phyloP scores from a whole-genome alignment of 805 yeast genomes.

The Myxozyma geophila region DNA sequence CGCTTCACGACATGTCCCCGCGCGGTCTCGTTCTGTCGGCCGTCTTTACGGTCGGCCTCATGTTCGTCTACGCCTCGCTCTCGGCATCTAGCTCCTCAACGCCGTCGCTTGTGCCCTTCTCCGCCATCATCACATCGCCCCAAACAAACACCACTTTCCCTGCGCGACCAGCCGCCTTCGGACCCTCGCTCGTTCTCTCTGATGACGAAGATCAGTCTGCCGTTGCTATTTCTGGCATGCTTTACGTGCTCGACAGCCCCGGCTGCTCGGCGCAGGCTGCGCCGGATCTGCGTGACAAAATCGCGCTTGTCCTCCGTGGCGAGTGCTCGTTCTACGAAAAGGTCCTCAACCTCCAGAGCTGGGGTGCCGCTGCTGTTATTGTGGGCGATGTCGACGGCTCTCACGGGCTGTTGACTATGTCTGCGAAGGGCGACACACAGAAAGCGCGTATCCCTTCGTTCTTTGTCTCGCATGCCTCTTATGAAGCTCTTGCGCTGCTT shows the following conservation, averaged over 20 bases:
- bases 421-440: conserved; percentile 52
- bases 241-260: conserved; percentile 37
- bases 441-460: conserved; percentile 56
- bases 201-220: conserved; percentile 26
- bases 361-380: conserved; percentile 58
- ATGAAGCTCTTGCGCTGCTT: conserved; percentile 35
- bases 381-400: conserved; percentile 59
- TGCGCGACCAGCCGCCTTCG: conserved; percentile 49
- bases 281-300: conserved; percentile 41
- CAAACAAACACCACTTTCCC: conserved; percentile 42
- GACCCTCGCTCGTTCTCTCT: conserved; percentile 34
- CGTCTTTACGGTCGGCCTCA: conserved; percentile 33
- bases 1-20: conserved; percentile 23
- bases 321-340: conserved; percentile 61
- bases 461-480: conserved; percentile 56
- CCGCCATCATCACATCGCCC: conserved; percentile 41
- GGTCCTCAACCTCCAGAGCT: conserved; percentile 51
- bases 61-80: conserved; percentile 29
- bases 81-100: conserved; percentile 24
- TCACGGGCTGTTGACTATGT: conserved; percentile 60
- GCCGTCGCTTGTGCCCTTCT: conserved; percentile 31
- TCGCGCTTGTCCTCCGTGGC: conserved; percentile 54
- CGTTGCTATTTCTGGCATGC: conserved; percentile 37
- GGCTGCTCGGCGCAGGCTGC: conserved; percentile 36
- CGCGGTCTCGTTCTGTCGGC: conserved; percentile 33